A percentile compares a stretch with the other conserved stretches of the same genome.
Evolutionary conservation across 257 asterid genomes (phyloP).

Genomic region (Ajuga chamaepitys): DNA sequence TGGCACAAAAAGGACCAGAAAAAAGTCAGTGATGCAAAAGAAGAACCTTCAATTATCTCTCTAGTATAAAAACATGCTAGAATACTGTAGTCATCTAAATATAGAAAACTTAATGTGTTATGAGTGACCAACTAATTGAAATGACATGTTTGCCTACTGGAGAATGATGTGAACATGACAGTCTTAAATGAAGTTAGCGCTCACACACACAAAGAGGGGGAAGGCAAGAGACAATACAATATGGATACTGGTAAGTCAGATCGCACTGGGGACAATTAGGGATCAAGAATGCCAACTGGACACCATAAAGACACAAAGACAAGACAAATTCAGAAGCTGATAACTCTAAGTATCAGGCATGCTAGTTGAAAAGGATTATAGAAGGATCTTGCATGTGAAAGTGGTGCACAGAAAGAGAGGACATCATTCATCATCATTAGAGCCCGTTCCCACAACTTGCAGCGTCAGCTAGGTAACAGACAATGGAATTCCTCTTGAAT

Average conservation of each 20-base stretch:
- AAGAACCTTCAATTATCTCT: background rate
- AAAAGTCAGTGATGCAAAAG: constrained; percentile 10
- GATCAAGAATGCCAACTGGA: background rate
- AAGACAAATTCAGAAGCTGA: constrained; percentile 6
- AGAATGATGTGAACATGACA: background rate
- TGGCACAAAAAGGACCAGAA: constrained; percentile 24
- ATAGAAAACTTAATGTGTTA: background rate
- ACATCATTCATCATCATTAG: background rate
- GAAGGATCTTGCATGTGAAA: background rate
- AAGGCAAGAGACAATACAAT: background rate
- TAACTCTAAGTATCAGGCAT: constrained; percentile 7
- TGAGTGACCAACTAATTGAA: background rate
- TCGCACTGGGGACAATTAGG: background rate
- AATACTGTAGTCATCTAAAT: constrained; percentile 2
- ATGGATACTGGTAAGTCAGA: background rate
- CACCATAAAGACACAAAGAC: constrained; percentile 1
- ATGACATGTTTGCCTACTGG: constrained; percentile 4
- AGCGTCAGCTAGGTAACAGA: background rate
- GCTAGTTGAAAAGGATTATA: constrained; percentile 1
- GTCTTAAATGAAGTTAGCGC: background rate
- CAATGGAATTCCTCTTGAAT: background rate
- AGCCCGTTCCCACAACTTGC: background rate
- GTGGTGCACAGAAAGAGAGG: background rate
- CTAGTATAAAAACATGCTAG: background rate
- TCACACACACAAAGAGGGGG: background rate